These are phyloP conservation scores for Spergularia azorica DNA, from an alignment of 179 eudicot genomes.

Conservation along the genomic window DNA sequence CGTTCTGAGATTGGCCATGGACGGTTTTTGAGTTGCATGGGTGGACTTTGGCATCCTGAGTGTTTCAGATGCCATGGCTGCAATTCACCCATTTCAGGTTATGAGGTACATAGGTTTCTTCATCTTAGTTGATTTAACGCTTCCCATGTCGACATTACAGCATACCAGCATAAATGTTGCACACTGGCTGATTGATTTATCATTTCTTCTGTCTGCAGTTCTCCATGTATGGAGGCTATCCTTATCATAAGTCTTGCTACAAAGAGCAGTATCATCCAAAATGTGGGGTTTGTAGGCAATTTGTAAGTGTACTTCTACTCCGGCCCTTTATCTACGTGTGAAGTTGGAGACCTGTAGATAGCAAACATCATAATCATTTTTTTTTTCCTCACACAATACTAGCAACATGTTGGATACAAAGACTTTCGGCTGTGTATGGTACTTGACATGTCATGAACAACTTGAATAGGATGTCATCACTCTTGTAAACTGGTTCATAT, in stretches of 20 bases:
- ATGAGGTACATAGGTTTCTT: constrained; percentile 50
- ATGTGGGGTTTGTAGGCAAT: constrained; percentile 79
- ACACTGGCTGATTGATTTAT: constrained; percentile 11
- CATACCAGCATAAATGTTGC: constrained; percentile 7
- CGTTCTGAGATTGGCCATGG: constrained; percentile 76
- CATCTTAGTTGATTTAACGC: neutral
- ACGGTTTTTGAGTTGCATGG: constrained; percentile 83
- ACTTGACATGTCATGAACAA: neutral
- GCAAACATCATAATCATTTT: neutral
- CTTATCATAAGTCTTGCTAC: constrained; percentile 86
- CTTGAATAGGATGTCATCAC: neutral
- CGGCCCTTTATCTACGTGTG: neutral
- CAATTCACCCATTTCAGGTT: constrained; percentile 69
- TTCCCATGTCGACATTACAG: neutral
- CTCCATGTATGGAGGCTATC: constrained; percentile 68
- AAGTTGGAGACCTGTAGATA: neutral
- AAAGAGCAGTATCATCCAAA: constrained; percentile 85
- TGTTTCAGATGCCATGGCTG: constrained; percentile 88
- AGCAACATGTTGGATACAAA: neutral
- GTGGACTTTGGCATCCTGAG: constrained; percentile 90
- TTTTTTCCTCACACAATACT: neutral
- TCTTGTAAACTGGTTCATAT: neutral
- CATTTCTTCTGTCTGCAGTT: constrained; percentile 46
- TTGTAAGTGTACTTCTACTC: constrained; percentile 53
- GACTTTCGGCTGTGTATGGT: neutral